Conservation (phyloP, 2,329 filamentous ascomycete genomes). For the Hymenoscyphus fructigenus region DNA sequence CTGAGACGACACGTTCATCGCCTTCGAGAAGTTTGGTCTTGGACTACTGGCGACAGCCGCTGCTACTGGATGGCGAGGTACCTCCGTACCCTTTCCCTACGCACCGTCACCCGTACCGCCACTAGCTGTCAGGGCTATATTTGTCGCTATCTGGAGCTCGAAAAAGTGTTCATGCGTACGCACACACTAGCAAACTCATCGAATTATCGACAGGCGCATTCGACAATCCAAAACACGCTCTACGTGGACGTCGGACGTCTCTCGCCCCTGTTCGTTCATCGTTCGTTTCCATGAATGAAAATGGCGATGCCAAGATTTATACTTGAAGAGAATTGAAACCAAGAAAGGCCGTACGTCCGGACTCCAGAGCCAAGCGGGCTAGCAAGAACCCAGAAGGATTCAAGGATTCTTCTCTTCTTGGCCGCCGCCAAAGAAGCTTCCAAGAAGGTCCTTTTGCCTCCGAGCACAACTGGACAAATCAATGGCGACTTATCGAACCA, state of each 20-base stretch:
- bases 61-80: not conserved
- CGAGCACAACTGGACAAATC: not conserved
- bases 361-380: not conserved
- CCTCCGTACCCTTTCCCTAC: not conserved
- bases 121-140: not conserved
- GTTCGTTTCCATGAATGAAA: not conserved
- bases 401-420: not conserved
- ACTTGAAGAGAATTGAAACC: slow-evolving; percentile 4
- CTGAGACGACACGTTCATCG: slow-evolving; percentile 1
- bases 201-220: not conserved
- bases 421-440: not conserved
- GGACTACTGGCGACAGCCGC: not conserved
- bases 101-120: not conserved
- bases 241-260: not conserved
- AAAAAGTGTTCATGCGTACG: not conserved
- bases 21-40: not conserved
- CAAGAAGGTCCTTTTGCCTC: not conserved
- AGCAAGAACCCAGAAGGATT: not conserved
- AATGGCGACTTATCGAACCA: too few relatives aligned
- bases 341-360: slow-evolving; percentile 5
- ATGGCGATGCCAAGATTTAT: not conserved
- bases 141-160: not conserved
- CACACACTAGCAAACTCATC: not conserved
- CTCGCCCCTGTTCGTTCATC: not conserved
- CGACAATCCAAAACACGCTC: slow-evolving; percentile 1